Base-by-base conservation (phyloP, 2,329 filamentous ascomycete species). In the Akanthomyces muscarius region DNA sequence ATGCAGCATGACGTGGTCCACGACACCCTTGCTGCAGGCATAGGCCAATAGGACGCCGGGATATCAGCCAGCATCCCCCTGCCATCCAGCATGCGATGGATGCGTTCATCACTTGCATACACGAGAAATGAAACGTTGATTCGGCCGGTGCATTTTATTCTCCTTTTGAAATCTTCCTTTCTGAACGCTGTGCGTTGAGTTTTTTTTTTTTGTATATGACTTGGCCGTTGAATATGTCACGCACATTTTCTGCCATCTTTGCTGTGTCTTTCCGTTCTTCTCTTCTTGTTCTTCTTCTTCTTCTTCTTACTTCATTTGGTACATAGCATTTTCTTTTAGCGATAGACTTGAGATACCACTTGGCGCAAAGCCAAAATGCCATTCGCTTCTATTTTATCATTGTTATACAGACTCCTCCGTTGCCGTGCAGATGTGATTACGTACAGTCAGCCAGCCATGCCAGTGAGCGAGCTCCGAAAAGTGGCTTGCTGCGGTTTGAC, bases 271-370 rank as follows among this genome's bases (percentile, higher is more conserved):
- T 48, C 11, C 5, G 21, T 21, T 21, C 21, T 21, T 21, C n/a
- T 5, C 36, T 42, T 41, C 41, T 18, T 25, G 8, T 10, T 18
- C 38, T 41, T 50, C n/a, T n/a, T 5, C 36, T 42, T 41, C 41
- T 18, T 25, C 14, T 10, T 18, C 38, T 41, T 50, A 2, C 16
- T 42, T 13, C 18, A 38, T 16, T 30, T 36, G n/a, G 30, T 41
- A 38, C 21, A 48, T 41, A 28, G 16, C 54, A n/a, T 41, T 50
- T 51, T n/a, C 16, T 41, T 60, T 60, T 60, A 60, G 57, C 57
- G 57, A 60, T 60, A 60, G 47, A 60, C 57, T 60, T 60, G 57
- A 60, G 57, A 60, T 60, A 60, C 57, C 57, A 60, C 45, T 52
- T 52, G 57, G 57, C 57, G 6, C 55, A 51, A 41, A 42, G 47